phyloP scores from a whole-genome alignment of 148 eudicot species.

The Beta vulgaris region DNA sequence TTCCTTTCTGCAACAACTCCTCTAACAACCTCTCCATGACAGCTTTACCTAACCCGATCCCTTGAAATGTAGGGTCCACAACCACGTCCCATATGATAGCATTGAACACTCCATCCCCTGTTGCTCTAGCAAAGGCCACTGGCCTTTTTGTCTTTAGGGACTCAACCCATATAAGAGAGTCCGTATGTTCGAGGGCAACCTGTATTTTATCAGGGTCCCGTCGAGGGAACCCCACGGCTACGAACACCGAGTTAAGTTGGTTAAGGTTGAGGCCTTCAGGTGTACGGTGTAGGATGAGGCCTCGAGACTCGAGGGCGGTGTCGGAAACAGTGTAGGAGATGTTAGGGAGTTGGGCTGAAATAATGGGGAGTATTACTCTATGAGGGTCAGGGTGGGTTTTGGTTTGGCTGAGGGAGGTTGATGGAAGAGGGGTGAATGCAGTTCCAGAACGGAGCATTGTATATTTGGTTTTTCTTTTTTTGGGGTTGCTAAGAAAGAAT shows the following conservation, averaged over 20 bases:
- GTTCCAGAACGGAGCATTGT: conserved; percentile 31
- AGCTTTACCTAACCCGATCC: conserved; percentile 87
- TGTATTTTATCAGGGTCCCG: conserved; percentile 79
- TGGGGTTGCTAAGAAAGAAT: neutral
- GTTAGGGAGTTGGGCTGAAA: conserved; percentile 33
- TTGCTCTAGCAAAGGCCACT: conserved; percentile 90
- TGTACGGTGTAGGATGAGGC: conserved; percentile 59
- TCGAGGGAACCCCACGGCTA: conserved; percentile 81
- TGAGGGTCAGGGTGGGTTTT: conserved; percentile 19
- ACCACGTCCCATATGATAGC: conserved; percentile 97
- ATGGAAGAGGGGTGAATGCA: conserved; percentile 28
- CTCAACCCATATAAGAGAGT: conserved; percentile 69
- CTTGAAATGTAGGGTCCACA: conserved; percentile 87
- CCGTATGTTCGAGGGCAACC: conserved; percentile 63
- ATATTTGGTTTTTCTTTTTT: neutral
- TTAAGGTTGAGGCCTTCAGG: conserved; percentile 53
- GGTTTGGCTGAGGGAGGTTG: conserved; percentile 24
- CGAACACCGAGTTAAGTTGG: conserved; percentile 87
- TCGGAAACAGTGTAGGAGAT: conserved; percentile 47
- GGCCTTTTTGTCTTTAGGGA: conserved; percentile 59
- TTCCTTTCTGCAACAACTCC: conserved; percentile 61
- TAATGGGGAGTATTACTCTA: conserved; percentile 9
- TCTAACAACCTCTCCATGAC: conserved; percentile 72
- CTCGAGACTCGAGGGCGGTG: conserved; percentile 49
- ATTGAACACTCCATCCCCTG: conserved; percentile 93